These are phyloP conservation scores for Micromonas pusilla DNA, from an alignment of 139 green algal genomes.

Conservation along the genomic window DNA sequence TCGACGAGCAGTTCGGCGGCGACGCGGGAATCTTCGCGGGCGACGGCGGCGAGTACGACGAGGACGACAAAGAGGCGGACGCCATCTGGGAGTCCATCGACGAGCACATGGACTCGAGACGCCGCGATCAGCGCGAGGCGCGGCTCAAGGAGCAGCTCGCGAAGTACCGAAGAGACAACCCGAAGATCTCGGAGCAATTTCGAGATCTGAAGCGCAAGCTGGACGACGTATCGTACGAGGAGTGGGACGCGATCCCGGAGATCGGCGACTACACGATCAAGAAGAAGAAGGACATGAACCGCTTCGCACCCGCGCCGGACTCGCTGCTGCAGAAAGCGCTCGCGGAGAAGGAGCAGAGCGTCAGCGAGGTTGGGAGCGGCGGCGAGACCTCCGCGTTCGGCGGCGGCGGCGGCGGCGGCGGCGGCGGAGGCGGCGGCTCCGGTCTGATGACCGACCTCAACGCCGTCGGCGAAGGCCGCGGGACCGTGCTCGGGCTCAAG, in stretches of 20 bases:
- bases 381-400: neutral
- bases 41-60: slow-evolving; percentile 45
- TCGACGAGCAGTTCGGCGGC: slow-evolving; percentile 24
- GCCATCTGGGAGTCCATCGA: slow-evolving; percentile 90
- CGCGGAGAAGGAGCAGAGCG: slow-evolving; percentile 49
- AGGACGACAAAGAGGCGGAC: slow-evolving; percentile 94
- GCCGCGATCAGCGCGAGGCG: slow-evolving; percentile 69
- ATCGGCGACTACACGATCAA: slow-evolving; percentile 97
- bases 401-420: neutral
- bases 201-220: slow-evolving; percentile 92
- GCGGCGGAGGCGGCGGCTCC: slow-evolving; percentile 5
- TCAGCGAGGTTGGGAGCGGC: neutral
- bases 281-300: slow-evolving; percentile 61
- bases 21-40: slow-evolving; percentile 5
- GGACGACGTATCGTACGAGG: slow-evolving; percentile 53
- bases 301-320: slow-evolving; percentile 84
- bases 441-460: slow-evolving; percentile 77
- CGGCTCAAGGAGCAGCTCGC: slow-evolving; percentile 71
- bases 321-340: slow-evolving; percentile 68
- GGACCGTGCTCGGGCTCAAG: slow-evolving; percentile 84
- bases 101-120: slow-evolving; percentile 80
- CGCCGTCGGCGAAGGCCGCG: slow-evolving; percentile 74
- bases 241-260: slow-evolving; percentile 92
- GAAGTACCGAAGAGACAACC: slow-evolving; percentile 74
- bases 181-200: slow-evolving; percentile 98